Evolutionary conservation across 1,284 basidiomycete genomes (phyloP).

Genomic region (Boletellus sp.): DNA sequence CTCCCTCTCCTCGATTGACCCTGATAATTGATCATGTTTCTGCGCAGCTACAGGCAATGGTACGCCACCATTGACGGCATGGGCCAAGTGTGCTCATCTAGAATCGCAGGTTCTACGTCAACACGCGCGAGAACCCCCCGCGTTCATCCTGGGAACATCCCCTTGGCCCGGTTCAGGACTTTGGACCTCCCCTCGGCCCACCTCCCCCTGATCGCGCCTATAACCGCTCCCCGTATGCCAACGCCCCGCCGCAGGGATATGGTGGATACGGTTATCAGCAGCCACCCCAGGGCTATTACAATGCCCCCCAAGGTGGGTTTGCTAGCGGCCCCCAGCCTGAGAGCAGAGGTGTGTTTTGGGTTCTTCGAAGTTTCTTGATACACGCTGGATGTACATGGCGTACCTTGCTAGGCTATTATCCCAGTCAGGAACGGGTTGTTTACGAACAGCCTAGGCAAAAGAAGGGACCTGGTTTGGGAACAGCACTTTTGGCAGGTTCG

Average conservation of each 20-base stretch:
- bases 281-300: slow-evolving; percentile 23
- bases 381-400: not conserved
- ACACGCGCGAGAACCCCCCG: slow-evolving; percentile 57
- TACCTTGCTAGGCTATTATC: slow-evolving; percentile 15
- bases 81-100: not conserved
- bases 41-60: slow-evolving; percentile 64
- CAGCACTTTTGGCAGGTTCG: slow-evolving; percentile 29
- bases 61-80: slow-evolving; percentile 31
- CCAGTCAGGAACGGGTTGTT: slow-evolving; percentile 7
- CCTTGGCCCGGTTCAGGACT: slow-evolving; percentile 43
- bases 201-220: slow-evolving; percentile 27
- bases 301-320: slow-evolving; percentile 20
- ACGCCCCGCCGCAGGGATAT: slow-evolving; percentile 22
- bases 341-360: slow-evolving; percentile 20
- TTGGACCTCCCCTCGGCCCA: slow-evolving; percentile 40
- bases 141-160: slow-evolving; percentile 67
- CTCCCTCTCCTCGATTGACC: slow-evolving; percentile 13
- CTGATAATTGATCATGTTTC: slow-evolving; percentile 25
- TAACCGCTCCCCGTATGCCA: slow-evolving; percentile 32
- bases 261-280: slow-evolving; percentile 21
- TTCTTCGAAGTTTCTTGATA: not conserved
- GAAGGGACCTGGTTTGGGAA: slow-evolving; percentile 29
- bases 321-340: not conserved
- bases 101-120: slow-evolving; percentile 64
- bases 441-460: slow-evolving; percentile 17